Evolutionary conservation across 768 basidiomycete species (phyloP), one percentile per base, ranked within the genome.

Genomic region (Leccinum olivaceopallidum): DNA sequence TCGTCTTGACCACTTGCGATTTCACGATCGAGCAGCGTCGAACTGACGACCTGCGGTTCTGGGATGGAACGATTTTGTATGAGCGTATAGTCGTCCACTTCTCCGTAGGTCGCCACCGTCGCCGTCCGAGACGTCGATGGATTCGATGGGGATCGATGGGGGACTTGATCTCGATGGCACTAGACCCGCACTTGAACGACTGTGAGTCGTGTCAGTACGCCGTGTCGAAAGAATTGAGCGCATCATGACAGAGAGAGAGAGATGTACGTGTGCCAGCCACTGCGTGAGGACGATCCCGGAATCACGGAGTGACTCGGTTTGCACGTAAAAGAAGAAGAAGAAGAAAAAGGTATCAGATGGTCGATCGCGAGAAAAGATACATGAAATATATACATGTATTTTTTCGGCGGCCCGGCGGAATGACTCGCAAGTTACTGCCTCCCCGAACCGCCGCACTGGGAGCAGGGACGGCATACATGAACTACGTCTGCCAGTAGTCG

Each of bases 11-110:
- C 24, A 6, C 5, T 44, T 30, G 37, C 57, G 62, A 61, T 58
- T 61, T 42, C 24, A 42, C n/a, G 50, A 63, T 62, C 8, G 36
- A 18, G 5, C 36, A 64, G 65, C 59, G 58, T 66, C 58, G 56
- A 55, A 18, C 18, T 5, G 44, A n/a, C 20, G 26, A 36, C 6
- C 10, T n/a, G 6, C 16, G 30, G 18, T 16, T 30, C 5, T 12
- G 9, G 20, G 51, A 34, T 34, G 22, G 37, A 20, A 26, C 14
- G 32, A 26, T 24, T 13, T 36, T 6, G 36, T 10, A 24, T 30
- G 7, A 22, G 22, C 7, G 34, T 14, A 7, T 13, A 34, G 26
- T 50, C 7, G 26, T 50, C 49, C 16, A 36, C 6, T 14, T 39
- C 37, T 39, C 1, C 16, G 36, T 14, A 36, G 16, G 37, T 37